Conservation (phyloP, 2,329 filamentous ascomycete genomes). For the Aspergillus texensis region DNA sequence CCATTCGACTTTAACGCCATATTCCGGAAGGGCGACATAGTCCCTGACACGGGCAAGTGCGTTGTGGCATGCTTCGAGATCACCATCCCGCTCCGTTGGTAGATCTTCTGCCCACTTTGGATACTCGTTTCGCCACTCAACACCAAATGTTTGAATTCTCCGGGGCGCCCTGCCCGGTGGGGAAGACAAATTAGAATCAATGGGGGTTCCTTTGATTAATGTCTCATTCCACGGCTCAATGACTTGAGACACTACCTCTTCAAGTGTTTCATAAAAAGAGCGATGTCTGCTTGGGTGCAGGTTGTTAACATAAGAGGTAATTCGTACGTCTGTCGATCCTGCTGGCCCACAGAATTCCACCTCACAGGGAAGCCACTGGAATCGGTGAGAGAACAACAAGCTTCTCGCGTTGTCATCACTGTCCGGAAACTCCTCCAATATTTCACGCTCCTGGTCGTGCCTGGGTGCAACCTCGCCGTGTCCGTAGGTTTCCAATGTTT, state of each 20-base stretch:
- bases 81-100: background rate
- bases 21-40: background rate
- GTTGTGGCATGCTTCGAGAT: background rate
- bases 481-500: background rate
- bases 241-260: background rate
- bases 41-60: background rate
- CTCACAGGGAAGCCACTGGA: conserved; percentile 19
- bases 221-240: background rate
- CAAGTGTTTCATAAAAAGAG: background rate
- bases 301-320: background rate
- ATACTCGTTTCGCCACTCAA: background rate
- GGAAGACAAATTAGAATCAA: too few species aligned
- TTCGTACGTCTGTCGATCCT: conserved; percentile 11
- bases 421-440: background rate
- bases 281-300: background rate
- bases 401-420: background rate
- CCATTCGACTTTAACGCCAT: background rate
- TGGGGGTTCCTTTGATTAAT: background rate
- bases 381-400: conserved; percentile 10
- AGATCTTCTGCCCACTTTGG: background rate
- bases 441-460: background rate
- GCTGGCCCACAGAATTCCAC: conserved; percentile 13
- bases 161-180: background rate
- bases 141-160: background rate
- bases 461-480: background rate